Conservation (phyloP, 148 eudicot genomes). For the Arctostaphylos glauca region DNA sequence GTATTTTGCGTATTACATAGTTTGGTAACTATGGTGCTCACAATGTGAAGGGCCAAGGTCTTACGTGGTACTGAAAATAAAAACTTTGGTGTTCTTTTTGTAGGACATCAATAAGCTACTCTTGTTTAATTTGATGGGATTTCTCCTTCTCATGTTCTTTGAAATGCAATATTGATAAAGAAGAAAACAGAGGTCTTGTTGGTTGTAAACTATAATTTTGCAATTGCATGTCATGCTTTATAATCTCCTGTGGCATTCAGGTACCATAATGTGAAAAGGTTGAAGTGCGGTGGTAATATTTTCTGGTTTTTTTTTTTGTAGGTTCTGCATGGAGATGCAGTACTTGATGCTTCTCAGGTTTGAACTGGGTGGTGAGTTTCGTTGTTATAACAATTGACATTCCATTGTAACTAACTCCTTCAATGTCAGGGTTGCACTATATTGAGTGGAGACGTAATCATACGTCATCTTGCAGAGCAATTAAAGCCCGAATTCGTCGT, state of each 20-base stretch:
- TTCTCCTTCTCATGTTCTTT: not conserved
- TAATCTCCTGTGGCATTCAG: slow-evolving; percentile 7
- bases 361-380: slow-evolving; percentile 13
- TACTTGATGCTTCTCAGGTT: slow-evolving; percentile 75
- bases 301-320: slow-evolving; percentile 20
- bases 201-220: not conserved
- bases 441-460: slow-evolving; percentile 94
- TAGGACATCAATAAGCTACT: not conserved
- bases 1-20: not conserved
- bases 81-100: not conserved
- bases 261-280: not conserved
- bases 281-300: not conserved
- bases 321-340: slow-evolving; percentile 99
- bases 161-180: not conserved
- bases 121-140: not conserved
- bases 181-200: not conserved
- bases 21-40: not conserved
- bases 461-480: slow-evolving; percentile 74
- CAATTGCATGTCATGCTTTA: not conserved
- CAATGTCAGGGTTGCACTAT: slow-evolving; percentile 79
- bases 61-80: not conserved
- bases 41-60: slow-evolving; percentile 6
- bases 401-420: slow-evolving; percentile 13
- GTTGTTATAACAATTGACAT: slow-evolving; percentile 13
- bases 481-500: slow-evolving; percentile 82